A percentile compares a stretch with the other conserved stretches of the same genome.
These are phyloP conservation scores for Pythium monospermum DNA, from an alignment of 352 stramenopile species.

Conservation along the genomic window DNA sequence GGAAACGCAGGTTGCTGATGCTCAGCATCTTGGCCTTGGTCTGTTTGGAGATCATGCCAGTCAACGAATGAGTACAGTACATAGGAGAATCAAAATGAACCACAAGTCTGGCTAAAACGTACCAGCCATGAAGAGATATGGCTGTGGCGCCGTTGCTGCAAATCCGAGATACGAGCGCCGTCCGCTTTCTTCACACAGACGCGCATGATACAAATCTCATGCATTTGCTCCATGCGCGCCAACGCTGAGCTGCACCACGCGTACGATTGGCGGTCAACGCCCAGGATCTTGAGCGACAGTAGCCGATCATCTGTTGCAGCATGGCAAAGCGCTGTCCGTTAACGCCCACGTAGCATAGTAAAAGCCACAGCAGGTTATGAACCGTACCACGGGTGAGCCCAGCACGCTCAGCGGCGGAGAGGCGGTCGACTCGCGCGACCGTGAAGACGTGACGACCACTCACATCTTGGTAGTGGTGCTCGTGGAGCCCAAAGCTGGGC, in stretches of 20 bases:
- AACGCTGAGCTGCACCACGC: conserved; percentile 1
- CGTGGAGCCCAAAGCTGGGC: conserved; percentile 3
- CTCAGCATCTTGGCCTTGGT: conserved; percentile 13
- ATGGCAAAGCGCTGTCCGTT: not conserved
- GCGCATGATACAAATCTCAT: conserved; percentile 7
- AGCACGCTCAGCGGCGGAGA: conserved; percentile 1
- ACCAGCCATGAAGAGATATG: conserved; percentile 1
- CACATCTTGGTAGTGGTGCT: not conserved
- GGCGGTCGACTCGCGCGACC: not conserved
- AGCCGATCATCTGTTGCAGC: not conserved
- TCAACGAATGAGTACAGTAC: not conserved
- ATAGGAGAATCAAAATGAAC: not conserved
- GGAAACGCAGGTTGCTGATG: not conserved
- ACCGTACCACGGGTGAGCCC: not conserved
- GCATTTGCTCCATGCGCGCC: conserved; percentile 1
- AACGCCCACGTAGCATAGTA: not conserved
- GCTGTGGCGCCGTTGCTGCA: not conserved
- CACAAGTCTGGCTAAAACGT: not conserved
- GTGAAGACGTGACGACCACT: not conserved
- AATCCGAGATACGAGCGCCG: conserved; percentile 1
- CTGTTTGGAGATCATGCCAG: not conserved
- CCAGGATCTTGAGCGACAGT: conserved; percentile 4
- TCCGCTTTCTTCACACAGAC: conserved; percentile 10
- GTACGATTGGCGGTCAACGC: not conserved
- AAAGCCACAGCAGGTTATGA: not conserved